Conservation (phyloP, 352 stramenopile genomes). For the Phytopythium litorale region DNA sequence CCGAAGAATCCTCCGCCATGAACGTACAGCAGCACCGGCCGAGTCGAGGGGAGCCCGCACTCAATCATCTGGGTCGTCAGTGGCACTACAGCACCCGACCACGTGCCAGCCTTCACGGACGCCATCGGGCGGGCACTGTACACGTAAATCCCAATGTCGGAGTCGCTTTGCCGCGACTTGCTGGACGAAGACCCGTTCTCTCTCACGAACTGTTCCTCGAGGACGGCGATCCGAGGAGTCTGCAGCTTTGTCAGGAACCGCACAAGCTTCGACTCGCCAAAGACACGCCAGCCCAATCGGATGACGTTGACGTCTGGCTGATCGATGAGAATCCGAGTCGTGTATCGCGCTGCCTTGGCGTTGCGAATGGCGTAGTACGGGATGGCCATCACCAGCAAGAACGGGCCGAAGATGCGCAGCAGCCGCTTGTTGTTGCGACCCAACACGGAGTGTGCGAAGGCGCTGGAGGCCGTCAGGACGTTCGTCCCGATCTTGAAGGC, state of each 20-base stretch:
- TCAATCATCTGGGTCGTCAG: slow-evolving; percentile 64
- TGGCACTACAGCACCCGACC: slow-evolving; percentile 45
- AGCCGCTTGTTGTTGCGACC: slow-evolving; percentile 61
- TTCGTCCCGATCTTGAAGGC: slow-evolving; percentile 83
- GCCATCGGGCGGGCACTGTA: slow-evolving; percentile 65
- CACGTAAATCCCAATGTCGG: slow-evolving; percentile 69
- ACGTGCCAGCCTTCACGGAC: slow-evolving; percentile 65
- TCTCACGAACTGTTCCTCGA: slow-evolving; percentile 60
- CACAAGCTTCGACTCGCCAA: slow-evolving; percentile 77
- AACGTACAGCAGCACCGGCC: slow-evolving; percentile 82
- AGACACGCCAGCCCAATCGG: slow-evolving; percentile 78
- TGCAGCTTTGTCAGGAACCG: slow-evolving; percentile 60
- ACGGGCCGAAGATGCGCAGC: slow-evolving; percentile 48
- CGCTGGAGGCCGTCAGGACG: slow-evolving; percentile 70
- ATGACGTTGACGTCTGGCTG: slow-evolving; percentile 83
- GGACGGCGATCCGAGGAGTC: slow-evolving; percentile 58
- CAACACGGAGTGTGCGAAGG: slow-evolving; percentile 72
- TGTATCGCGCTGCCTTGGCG: slow-evolving; percentile 63
- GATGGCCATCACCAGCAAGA: slow-evolving; percentile 62
- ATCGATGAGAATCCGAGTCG: slow-evolving; percentile 77
- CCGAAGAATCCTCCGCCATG: slow-evolving; percentile 87
- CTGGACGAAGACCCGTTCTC: slow-evolving; percentile 31
- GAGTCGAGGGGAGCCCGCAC: slow-evolving; percentile 59
- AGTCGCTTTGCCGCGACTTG: slow-evolving; percentile 27
- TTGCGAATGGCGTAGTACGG: slow-evolving; percentile 84